Conservation (phyloP, 306 rosid genomes). For the Trifolium repens region DNA sequence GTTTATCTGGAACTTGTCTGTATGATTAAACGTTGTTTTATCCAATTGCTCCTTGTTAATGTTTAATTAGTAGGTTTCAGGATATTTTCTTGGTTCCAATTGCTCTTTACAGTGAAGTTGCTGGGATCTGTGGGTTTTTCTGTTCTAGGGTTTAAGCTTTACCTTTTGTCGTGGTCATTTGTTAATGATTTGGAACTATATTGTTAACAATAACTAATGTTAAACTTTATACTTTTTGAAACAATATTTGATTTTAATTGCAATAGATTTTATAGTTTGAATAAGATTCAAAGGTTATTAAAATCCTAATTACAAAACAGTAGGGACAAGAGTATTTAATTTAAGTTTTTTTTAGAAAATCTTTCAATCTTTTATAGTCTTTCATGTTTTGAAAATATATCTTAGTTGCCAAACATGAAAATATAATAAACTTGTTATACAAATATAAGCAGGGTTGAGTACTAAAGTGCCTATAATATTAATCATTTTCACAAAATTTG, state of each 20-base stretch:
- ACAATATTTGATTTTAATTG: not conserved
- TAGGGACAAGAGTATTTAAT: not conserved
- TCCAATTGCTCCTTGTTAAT: not conserved
- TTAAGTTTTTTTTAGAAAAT: not conserved
- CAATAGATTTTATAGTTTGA: not conserved
- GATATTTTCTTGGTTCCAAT: not conserved
- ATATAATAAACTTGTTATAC: not conserved
- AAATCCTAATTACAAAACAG: not conserved
- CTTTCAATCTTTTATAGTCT: not conserved
- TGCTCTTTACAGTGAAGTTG: conserved; percentile 4
- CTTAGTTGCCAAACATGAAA: not conserved
- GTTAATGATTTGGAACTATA: not conserved
- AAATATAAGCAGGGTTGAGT: not conserved
- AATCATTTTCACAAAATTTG: not conserved
- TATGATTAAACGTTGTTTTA: not conserved
- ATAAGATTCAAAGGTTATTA: not conserved
- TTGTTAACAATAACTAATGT: not conserved
- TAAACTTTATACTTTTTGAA: not conserved
- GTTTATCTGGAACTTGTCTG: not conserved
- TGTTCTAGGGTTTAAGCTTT: conserved; percentile 21
- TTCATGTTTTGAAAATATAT: not conserved
- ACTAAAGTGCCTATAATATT: not conserved
- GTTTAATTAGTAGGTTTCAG: conserved; percentile 1
- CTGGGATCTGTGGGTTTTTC: not conserved
- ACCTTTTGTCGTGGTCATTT: not conserved